Conservation (phyloP, 805 yeast species). For the Candida sanyiensis region DNA sequence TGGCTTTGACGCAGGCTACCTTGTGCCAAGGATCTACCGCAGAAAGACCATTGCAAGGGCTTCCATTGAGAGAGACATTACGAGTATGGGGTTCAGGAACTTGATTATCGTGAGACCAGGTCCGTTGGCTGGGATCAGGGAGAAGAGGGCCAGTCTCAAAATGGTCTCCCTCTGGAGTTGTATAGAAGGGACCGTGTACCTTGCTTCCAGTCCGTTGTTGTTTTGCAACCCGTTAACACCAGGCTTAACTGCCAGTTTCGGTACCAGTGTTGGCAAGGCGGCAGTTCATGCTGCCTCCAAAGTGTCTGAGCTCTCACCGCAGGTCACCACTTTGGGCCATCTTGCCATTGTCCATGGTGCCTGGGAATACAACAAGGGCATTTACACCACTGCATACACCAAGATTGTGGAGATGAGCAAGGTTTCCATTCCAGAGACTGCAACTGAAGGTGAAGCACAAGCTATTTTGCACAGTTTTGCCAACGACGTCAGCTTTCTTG, state of each 20-base stretch:
- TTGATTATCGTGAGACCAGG: conserved; percentile 14
- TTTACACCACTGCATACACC: conserved; percentile 1
- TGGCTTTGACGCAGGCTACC: conserved; percentile 7
- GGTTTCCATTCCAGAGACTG: conserved; percentile 7
- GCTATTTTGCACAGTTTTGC: conserved; percentile 1
- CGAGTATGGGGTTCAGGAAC: conserved; percentile 7
- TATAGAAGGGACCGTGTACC: conserved; percentile 7
- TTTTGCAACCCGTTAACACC: conserved; percentile 7
- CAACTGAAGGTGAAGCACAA: conserved; percentile 6
- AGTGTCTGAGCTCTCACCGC: not conserved
- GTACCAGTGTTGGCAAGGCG: conserved; percentile 16
- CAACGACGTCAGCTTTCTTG: conserved; percentile 2
- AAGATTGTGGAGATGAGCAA: conserved; percentile 9
- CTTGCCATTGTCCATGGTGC: conserved; percentile 10
- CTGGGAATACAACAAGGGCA: conserved; percentile 5
- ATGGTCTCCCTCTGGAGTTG: conserved; percentile 11
- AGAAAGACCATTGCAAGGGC: conserved; percentile 12
- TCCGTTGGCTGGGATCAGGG: conserved; percentile 15
- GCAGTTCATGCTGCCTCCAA: conserved; percentile 6
- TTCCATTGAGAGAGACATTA: conserved; percentile 11
- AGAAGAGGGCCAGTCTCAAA: conserved; percentile 10
- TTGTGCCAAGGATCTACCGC: conserved; percentile 8
- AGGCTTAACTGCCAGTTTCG: conserved; percentile 9
- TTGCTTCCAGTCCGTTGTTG: conserved; percentile 7
- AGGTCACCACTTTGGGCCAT: conserved; percentile 5